Percentiles rank a stretch among this genome's conserved stretches.
phyloP scores from a whole-genome alignment of 2,329 filamentous ascomycete genomes.

The Botrytis porri region DNA sequence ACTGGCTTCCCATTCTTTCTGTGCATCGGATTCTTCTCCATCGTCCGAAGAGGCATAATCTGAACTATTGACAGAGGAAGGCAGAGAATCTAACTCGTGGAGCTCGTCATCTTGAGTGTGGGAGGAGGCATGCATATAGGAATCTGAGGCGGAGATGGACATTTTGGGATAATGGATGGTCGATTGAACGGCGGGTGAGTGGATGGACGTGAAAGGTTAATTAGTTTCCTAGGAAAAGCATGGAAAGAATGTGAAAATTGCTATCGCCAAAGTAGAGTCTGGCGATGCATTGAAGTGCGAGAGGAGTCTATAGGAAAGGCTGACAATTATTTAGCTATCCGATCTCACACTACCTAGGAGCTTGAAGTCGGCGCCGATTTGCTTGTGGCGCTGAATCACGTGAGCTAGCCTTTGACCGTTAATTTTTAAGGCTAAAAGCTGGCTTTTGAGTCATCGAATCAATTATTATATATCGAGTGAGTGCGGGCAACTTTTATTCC shows the following conservation, averaged over 20 bases:
- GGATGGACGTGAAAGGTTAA: not conserved
- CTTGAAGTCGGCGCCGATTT: not conserved
- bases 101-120: conserved; percentile 44
- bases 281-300: conserved; percentile 16
- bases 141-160: conserved; percentile 25
- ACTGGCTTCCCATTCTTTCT: conserved; percentile 91
- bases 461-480: not conserved
- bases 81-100: conserved; percentile 61
- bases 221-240: not conserved
- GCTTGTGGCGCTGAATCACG: not conserved
- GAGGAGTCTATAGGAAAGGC: not conserved
- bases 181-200: not conserved
- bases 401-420: not conserved
- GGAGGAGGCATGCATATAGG: conserved; percentile 43
- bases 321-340: not conserved
- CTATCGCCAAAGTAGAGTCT: conserved; percentile 11
- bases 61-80: conserved; percentile 50
- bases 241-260: not conserved
- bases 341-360: not conserved
- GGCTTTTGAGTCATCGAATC: conserved; percentile 11
- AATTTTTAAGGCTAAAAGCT: not conserved
- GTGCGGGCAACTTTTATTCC: not conserved
- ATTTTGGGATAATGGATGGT: conserved; percentile 12
- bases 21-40: conserved; percentile 70
- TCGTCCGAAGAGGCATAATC: conserved; percentile 50